phyloP scores from a whole-genome alignment of 2,329 filamentous ascomycete species.

The Hirsutella minnesotensis region DNA sequence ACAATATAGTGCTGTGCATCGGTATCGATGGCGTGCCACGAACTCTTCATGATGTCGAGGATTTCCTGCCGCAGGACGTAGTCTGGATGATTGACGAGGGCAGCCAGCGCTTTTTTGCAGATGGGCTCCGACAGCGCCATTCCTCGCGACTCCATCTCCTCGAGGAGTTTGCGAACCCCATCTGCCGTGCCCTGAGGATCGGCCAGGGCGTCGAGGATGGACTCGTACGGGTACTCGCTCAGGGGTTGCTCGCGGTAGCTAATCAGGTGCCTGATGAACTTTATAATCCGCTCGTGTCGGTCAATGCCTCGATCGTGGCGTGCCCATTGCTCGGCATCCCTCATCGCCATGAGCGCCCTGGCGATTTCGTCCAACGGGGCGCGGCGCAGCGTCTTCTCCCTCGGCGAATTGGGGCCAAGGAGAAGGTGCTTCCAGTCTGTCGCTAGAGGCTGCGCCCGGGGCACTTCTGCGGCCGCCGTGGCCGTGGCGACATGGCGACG shows the following conservation, averaged over 20 bases:
- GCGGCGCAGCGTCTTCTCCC: constrained; percentile 6
- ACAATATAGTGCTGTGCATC: constrained; percentile 56
- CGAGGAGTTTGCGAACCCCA: constrained; percentile 50
- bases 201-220: constrained; percentile 61
- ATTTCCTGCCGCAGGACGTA: constrained; percentile 63
- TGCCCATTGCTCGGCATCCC: constrained; percentile 9
- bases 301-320: constrained; percentile 10
- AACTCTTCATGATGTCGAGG: constrained; percentile 59
- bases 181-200: constrained; percentile 55
- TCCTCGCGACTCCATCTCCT: constrained; percentile 54
- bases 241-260: constrained; percentile 40
- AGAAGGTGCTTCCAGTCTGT: constrained; percentile 8
- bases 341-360: constrained; percentile 15
- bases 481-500: constrained; percentile 9
- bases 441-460: background rate
- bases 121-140: constrained; percentile 53
- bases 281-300: constrained; percentile 17
- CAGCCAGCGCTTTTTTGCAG: constrained; percentile 62
- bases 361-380: constrained; percentile 14
- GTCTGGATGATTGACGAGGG: constrained; percentile 74
- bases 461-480: background rate
- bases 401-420: constrained; percentile 8
- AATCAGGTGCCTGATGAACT: constrained; percentile 47
- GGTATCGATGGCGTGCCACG: constrained; percentile 45
- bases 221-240: constrained; percentile 55